These are phyloP conservation scores for Aspergillus phoenicis DNA, from an alignment of 2,329 filamentous ascomycete genomes.

Conservation along the genomic window DNA sequence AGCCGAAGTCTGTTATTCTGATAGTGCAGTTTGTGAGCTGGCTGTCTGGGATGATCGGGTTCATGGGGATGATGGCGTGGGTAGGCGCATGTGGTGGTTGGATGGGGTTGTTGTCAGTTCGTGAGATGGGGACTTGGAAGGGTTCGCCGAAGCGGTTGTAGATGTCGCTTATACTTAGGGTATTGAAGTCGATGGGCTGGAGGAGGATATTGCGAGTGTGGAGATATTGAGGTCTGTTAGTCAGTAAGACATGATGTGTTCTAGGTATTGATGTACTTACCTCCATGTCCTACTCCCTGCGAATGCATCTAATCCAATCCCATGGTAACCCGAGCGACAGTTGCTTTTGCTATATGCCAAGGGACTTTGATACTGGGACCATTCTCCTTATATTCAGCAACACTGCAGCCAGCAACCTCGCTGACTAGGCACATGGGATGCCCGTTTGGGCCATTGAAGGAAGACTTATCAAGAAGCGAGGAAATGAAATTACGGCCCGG, in stretches of 20 bases:
- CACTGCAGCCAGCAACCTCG: neutral
- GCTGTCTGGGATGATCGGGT: neutral
- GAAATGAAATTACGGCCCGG: neutral
- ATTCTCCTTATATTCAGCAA: neutral
- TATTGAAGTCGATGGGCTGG: neutral
- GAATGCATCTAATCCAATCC: neutral
- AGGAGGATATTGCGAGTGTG: constrained; percentile 1
- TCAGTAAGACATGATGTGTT: neutral
- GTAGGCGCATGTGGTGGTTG: neutral
- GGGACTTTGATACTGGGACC: neutral
- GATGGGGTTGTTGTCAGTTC: neutral
- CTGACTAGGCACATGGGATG: neutral
- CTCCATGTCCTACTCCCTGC: neutral
- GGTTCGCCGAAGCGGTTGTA: neutral
- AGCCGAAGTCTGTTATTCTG: constrained; percentile 1
- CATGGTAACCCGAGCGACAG: neutral
- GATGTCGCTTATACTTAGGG: neutral
- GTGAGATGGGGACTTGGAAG: neutral
- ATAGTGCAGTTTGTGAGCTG: neutral
- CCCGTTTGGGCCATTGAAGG: neutral
- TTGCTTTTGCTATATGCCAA: neutral
- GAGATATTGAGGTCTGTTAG: neutral
- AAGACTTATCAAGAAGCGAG: neutral
- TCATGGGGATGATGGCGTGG: constrained; percentile 4
- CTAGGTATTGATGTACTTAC: neutral